Conservation (phyloP, 768 basidiomycete species). For the Termitomyces sp. region DNA sequence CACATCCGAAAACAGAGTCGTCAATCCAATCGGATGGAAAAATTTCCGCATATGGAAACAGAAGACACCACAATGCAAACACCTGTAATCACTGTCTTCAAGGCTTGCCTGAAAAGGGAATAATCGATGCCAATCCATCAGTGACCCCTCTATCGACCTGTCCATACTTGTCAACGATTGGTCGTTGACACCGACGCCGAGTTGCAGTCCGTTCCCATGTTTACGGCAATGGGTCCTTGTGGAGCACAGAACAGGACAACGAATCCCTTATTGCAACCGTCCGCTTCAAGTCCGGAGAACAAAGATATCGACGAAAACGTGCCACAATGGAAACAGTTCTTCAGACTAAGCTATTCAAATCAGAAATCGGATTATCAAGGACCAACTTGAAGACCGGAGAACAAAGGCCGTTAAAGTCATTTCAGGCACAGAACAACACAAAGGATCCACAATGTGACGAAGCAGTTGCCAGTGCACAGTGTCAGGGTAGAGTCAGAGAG, state of each 20-base stretch:
- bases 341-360: not conserved
- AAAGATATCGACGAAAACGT: not conserved
- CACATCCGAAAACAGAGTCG: not conserved
- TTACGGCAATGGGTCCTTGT: not conserved
- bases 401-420: not conserved
- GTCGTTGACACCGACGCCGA: not conserved
- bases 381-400: not conserved
- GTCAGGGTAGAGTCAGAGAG: not conserved
- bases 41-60: not conserved
- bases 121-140: conserved; percentile 3
- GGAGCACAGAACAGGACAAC: not conserved
- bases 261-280: not conserved
- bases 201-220: not conserved
- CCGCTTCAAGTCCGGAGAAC: not conserved
- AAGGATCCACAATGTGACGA: not conserved
- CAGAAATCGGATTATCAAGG: not conserved
- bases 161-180: not conserved
- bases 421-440: not conserved
- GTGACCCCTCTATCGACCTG: not conserved
- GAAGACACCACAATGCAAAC: not conserved
- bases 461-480: not conserved
- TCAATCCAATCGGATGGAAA: conserved; percentile 2
- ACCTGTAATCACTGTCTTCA: not conserved
- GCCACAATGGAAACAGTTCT: not conserved
- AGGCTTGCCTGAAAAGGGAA: not conserved